Base-by-base conservation (phyloP, 352 stramenopile species). In the Pythium chondricola region DNA sequence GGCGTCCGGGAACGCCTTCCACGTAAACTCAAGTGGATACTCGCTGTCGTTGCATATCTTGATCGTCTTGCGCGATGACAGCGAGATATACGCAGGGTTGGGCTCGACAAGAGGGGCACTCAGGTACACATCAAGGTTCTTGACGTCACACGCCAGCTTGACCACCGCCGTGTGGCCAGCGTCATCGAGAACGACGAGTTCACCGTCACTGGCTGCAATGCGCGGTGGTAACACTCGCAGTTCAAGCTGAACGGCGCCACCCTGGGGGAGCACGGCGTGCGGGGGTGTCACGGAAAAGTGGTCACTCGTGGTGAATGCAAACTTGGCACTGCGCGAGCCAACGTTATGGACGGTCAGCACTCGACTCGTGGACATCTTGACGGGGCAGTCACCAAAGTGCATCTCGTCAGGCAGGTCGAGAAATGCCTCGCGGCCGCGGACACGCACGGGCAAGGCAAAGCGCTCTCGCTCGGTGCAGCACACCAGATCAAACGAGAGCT, bases 41-140 rank as follows among this genome's bases (percentile, higher is more conserved):
- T 97, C 93, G 42, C 74, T 93, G 42, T 92, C 76, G 69, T 98
- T 98, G 57, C 74, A 88, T 45, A 98, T 95, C 49, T 94, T 95
- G 49, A 98, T 54, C 1, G 67, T 95, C 43, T 79, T 91, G 16
- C 88, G 75, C 25, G 91, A 97, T 25, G 69, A 82, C 11, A 98
- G 69, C 27, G 86, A 93, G 39, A 98, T 90, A 61, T 98, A 98
- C 8, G 91, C 85, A 6, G 90, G 71, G 17, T 69, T 86, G 1
- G 96, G 62, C 47, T 95, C 75, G 22, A 97, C 67, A 16, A 92
- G 56, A 1, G 81, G 85, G 33, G 83, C 70, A 37, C 83, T 93
- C 42, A 98, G 52, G 52, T 91, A 95, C 20, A 98, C 86, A 16
- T 97, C 85, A 10, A 98, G 73, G 41, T 95, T 95, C 21, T 82